Conservation (phyloP, 2,329 filamentous ascomycete species). For the Gyromitra esculenta region DNA sequence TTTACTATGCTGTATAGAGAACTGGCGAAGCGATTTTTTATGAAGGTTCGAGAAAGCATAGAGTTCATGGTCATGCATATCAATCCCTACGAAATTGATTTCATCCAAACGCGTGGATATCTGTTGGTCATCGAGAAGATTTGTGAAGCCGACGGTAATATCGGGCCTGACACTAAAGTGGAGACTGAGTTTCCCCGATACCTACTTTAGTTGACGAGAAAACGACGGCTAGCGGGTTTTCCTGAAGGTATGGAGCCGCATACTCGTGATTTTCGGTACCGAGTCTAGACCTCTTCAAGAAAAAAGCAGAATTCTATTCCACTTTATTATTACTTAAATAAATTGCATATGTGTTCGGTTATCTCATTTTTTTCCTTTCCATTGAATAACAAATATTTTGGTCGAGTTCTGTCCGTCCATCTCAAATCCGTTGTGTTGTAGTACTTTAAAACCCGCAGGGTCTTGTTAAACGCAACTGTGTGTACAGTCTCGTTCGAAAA, state of each 20-base stretch:
- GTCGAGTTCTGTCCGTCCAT: too few species aligned
- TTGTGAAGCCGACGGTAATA: conserved; percentile 19
- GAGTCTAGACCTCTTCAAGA: background rate
- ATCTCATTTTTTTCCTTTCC: too few species aligned
- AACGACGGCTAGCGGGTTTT: conserved; percentile 16
- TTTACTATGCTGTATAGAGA: conserved; percentile 17
- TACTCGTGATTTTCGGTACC: conserved; percentile 23
- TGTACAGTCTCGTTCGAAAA: too few species aligned
- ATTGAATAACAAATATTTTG: too few species aligned
- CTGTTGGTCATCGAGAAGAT: conserved; percentile 16
- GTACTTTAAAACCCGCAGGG: too few species aligned
- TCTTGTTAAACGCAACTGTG: too few species aligned
- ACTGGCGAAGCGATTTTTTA: conserved; percentile 8
- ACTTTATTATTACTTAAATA: too few species aligned
- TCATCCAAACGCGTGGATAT: conserved; percentile 16
- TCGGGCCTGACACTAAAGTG: conserved; percentile 29
- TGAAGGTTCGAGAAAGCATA: conserved; percentile 2
- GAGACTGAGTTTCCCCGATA: conserved; percentile 8
- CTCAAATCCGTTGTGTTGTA: too few species aligned
- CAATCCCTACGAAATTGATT: conserved; percentile 24
- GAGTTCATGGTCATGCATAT: conserved; percentile 24
- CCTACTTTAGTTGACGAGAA: conserved; percentile 11
- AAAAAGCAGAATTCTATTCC: too few species aligned
- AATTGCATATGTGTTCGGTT: too few species aligned
- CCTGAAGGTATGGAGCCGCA: conserved; percentile 2